Conservation (phyloP, 2,329 filamentous ascomycete genomes). For the Fusarium fujikuroi region DNA sequence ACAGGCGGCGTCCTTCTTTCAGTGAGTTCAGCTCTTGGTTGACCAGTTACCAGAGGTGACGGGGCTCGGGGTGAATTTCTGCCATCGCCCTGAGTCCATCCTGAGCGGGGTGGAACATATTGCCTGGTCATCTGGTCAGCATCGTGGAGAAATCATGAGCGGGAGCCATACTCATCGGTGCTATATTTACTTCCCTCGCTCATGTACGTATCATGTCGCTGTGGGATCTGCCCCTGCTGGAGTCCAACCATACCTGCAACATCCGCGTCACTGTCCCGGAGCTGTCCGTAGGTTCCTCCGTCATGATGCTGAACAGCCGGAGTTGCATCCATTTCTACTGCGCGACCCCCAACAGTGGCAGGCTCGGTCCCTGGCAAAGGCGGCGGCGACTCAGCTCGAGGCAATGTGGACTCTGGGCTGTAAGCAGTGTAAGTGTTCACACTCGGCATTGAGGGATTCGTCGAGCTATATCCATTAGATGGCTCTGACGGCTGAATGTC, state of each 20-base stretch:
- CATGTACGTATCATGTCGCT: slow-evolving; percentile 61
- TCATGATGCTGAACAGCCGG: slow-evolving; percentile 56
- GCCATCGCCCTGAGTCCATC: slow-evolving; percentile 62
- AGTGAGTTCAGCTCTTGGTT: slow-evolving; percentile 51
- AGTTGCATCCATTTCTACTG: slow-evolving; percentile 82
- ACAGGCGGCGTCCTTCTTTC: slow-evolving; percentile 50
- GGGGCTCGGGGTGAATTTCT: slow-evolving; percentile 58
- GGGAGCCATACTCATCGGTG: slow-evolving; percentile 69
- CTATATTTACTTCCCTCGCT: slow-evolving; percentile 80
- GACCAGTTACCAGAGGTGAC: slow-evolving; percentile 56
- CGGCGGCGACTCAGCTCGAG: slow-evolving; percentile 72
- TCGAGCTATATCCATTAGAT: slow-evolving; percentile 43
- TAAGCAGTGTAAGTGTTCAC: slow-evolving; percentile 57
- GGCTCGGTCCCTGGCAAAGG: slow-evolving; percentile 63
- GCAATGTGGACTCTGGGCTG: slow-evolving; percentile 58
- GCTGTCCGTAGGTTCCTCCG: slow-evolving; percentile 58
- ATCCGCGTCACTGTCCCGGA: slow-evolving; percentile 75
- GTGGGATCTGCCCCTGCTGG: slow-evolving; percentile 63
- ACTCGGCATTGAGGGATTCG: slow-evolving; percentile 47
- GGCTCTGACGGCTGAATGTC: slow-evolving; percentile 53
- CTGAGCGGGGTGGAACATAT: slow-evolving; percentile 66
- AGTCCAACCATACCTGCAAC: slow-evolving; percentile 79
- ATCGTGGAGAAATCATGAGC: not conserved
- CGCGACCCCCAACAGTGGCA: slow-evolving; percentile 65
- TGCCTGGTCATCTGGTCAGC: slow-evolving; percentile 48